Conservation (phyloP, 1,139 yeast species). For the Debaryomyces udenii region DNA sequence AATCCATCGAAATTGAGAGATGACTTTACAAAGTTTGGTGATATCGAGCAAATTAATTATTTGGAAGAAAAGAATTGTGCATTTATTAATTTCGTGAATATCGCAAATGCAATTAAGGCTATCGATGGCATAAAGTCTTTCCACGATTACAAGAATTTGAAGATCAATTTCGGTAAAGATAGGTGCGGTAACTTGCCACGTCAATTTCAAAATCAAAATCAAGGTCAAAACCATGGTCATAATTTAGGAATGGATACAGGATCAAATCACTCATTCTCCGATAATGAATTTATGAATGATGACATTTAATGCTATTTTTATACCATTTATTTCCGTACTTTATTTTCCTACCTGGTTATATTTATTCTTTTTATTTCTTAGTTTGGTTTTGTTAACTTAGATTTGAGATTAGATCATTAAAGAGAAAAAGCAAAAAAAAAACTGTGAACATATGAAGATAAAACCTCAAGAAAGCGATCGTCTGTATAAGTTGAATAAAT, state of each 20-base stretch:
- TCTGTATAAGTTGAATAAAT: slow-evolving; percentile 1
- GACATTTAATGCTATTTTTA: slow-evolving; percentile 14
- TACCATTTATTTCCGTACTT: slow-evolving; percentile 4
- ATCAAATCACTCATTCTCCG: slow-evolving; percentile 32
- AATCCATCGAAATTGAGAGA: slow-evolving; percentile 57
- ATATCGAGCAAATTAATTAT: slow-evolving; percentile 77
- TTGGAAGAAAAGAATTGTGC: slow-evolving; percentile 81
- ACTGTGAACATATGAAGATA: no score
- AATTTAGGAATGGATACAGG: slow-evolving; percentile 21
- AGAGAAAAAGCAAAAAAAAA: background rate
- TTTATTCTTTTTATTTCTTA: slow-evolving; percentile 9
- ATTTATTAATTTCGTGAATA: slow-evolving; percentile 77
- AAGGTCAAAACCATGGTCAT: slow-evolving; percentile 13
- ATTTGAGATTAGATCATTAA: background rate
- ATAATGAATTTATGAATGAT: slow-evolving; percentile 29
- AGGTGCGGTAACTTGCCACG: slow-evolving; percentile 87
- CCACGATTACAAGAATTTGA: slow-evolving; percentile 59
- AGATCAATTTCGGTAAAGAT: slow-evolving; percentile 85
- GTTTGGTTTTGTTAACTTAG: background rate
- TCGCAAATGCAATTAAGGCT: slow-evolving; percentile 82
- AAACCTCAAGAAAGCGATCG: no score
- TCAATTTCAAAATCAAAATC: slow-evolving; percentile 41
- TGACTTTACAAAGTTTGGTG: slow-evolving; percentile 76
- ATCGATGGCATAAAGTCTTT: slow-evolving; percentile 61
- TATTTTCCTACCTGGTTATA: slow-evolving; percentile 1